phyloP scores from a whole-genome alignment of 2,329 filamentous ascomycete species.

The Seiridium unicorne region DNA sequence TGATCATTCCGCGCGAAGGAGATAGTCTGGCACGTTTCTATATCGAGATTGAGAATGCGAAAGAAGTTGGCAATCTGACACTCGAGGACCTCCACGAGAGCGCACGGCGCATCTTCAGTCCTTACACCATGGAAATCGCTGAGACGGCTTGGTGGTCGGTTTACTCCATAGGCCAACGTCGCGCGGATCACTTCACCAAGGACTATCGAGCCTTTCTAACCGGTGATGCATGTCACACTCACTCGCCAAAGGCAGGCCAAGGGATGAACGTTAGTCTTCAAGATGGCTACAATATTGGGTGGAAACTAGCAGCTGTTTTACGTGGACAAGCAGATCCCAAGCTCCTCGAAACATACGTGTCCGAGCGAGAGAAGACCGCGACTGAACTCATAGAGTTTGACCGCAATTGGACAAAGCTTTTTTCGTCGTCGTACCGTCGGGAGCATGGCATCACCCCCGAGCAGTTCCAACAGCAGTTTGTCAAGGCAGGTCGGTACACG shows the following conservation, averaged over 20 bases:
- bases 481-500: slow-evolving; percentile 56
- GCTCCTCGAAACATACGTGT: slow-evolving; percentile 51
- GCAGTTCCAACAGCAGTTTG: slow-evolving; percentile 55
- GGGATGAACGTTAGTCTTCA: slow-evolving; percentile 61
- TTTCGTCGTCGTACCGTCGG: slow-evolving; percentile 39
- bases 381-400: slow-evolving; percentile 62
- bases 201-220: slow-evolving; percentile 58
- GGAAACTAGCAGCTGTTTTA: slow-evolving; percentile 54
- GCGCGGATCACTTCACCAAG: slow-evolving; percentile 58
- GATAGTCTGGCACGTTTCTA: slow-evolving; percentile 60
- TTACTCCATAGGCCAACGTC: slow-evolving; percentile 60
- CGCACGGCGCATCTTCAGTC: slow-evolving; percentile 50
- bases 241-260: slow-evolving; percentile 65
- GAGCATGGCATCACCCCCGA: slow-evolving; percentile 39
- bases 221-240: slow-evolving; percentile 66
- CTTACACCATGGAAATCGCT: slow-evolving; percentile 52
- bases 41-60: slow-evolving; percentile 51
- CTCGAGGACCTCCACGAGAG: slow-evolving; percentile 51
- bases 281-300: slow-evolving; percentile 62
- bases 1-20: slow-evolving; percentile 62
- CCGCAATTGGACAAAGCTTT: slow-evolving; percentile 50
- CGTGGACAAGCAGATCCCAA: slow-evolving; percentile 37
- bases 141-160: slow-evolving; percentile 63
- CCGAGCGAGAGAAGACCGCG: slow-evolving; percentile 51
- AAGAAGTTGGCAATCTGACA: slow-evolving; percentile 47